phyloP scores from a whole-genome alignment of 176 grass and related monocot species.

The Aegilops tauschii region DNA sequence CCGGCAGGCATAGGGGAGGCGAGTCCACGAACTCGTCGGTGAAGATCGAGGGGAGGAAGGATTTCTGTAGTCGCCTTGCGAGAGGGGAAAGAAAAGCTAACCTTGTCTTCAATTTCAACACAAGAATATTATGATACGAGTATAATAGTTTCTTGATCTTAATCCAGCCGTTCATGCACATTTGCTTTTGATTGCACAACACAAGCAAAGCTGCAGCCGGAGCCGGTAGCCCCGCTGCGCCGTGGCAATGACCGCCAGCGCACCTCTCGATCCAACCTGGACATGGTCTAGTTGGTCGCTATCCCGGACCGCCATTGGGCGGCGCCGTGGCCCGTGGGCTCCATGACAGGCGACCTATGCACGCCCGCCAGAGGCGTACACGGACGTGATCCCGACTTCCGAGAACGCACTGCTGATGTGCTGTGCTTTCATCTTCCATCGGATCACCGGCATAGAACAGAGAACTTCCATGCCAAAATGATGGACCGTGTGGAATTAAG shows the following conservation, averaged over 20 bases:
- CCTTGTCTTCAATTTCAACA: no score
- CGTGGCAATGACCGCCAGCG: neutral
- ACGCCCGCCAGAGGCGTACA: conserved; percentile 15
- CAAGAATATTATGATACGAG: no score
- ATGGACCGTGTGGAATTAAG: neutral
- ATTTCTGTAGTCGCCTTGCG: no score
- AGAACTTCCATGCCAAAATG: neutral
- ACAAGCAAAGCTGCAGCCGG: no score
- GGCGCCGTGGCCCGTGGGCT: neutral
- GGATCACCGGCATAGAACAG: neutral
- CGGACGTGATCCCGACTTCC: neutral
- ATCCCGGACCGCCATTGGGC: conserved; percentile 23
- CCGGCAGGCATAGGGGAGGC: no score
- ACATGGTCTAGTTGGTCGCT: neutral
- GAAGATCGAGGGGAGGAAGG: no score
- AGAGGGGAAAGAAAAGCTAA: no score
- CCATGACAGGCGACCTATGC: neutral
- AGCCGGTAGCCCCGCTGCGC: neutral
- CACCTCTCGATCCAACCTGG: conserved; percentile 2
- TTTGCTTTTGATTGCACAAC: no score
- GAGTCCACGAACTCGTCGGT: no score
- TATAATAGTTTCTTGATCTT: no score
- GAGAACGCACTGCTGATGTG: neutral
- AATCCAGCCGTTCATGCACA: no score
- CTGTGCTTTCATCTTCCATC: neutral